These are phyloP conservation scores for Torulaspora gathmanii DNA, from an alignment of 805 yeast genomes.

Conservation along the genomic window DNA sequence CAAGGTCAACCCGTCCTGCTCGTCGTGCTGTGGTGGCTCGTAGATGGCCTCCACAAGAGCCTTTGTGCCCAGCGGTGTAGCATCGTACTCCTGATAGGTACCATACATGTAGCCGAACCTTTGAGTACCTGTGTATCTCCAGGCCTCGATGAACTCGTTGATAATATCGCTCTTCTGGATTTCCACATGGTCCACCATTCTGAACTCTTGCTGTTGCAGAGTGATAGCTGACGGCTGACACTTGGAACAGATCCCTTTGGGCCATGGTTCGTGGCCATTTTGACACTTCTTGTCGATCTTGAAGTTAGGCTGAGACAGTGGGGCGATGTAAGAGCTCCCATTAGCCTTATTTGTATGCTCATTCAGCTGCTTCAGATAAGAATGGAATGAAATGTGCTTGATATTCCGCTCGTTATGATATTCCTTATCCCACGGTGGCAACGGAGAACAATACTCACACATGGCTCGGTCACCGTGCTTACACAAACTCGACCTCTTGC, in stretches of 20 bases:
- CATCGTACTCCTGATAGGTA: slow-evolving; percentile 65
- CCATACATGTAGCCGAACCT: slow-evolving; percentile 86
- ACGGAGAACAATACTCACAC: slow-evolving; percentile 96
- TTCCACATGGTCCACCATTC: slow-evolving; percentile 98
- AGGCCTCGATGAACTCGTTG: slow-evolving; percentile 79
- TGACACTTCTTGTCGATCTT: slow-evolving; percentile 58
- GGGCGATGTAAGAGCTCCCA: slow-evolving; percentile 70
- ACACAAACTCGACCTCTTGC: slow-evolving; percentile 62
- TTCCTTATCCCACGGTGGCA: slow-evolving; percentile 88
- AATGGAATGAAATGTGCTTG: slow-evolving; percentile 85
- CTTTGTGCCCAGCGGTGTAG: slow-evolving; percentile 81
- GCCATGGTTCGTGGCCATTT: slow-evolving; percentile 90
- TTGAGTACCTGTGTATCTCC: slow-evolving; percentile 88
- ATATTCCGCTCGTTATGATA: slow-evolving; percentile 71
- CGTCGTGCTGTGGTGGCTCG: slow-evolving; percentile 88
- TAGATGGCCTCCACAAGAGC: slow-evolving; percentile 91
- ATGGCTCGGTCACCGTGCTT: slow-evolving; percentile 89
- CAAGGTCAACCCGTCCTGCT: slow-evolving; percentile 78
- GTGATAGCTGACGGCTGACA: slow-evolving; percentile 97
- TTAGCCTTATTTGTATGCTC: slow-evolving; percentile 54
- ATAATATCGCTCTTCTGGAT: slow-evolving; percentile 69
- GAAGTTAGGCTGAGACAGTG: slow-evolving; percentile 68
- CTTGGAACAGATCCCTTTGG: slow-evolving; percentile 88
- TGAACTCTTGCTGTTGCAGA: slow-evolving; percentile 77
- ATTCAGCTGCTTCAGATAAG: slow-evolving; percentile 69